A percentile compares a stretch with the other conserved stretches of the same genome.
phyloP scores from a whole-genome alignment of 495 filamentous ascomycete genomes.

The Penicillium soppii region DNA sequence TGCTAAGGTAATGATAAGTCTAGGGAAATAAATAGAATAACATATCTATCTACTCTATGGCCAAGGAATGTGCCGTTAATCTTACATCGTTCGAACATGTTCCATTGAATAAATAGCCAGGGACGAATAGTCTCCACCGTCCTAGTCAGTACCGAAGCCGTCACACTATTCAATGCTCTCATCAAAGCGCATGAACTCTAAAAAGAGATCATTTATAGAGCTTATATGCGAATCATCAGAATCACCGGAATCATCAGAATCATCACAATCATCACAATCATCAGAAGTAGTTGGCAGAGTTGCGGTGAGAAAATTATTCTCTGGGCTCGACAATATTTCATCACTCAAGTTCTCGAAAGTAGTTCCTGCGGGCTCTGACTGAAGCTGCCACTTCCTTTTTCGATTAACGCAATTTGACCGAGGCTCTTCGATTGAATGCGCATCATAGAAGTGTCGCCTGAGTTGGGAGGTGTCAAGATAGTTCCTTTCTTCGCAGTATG shows the following conservation, averaged over 20 bases:
- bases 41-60: no score
- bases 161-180: background rate
- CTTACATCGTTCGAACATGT: no score
- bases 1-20: no score
- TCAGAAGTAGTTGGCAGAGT: background rate
- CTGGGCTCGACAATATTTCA: background rate
- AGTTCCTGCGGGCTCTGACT: background rate
- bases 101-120: no score
- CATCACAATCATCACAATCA: no score
- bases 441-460: conserved; percentile 7
- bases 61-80: no score
- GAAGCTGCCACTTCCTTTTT: conserved; percentile 7
- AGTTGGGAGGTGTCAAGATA: background rate
- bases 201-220: background rate
- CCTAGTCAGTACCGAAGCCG: no score
- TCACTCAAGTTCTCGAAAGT: background rate
- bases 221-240: background rate
- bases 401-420: conserved; percentile 7
- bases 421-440: conserved; percentile 8
- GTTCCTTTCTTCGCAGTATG: background rate
- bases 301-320: background rate
- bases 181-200: background rate
- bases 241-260: no score
- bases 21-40: no score
- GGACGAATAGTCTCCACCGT: no score